Evolutionary conservation across 129 eudicot species (phyloP).

Genomic region (Artemisia argyi): DNA sequence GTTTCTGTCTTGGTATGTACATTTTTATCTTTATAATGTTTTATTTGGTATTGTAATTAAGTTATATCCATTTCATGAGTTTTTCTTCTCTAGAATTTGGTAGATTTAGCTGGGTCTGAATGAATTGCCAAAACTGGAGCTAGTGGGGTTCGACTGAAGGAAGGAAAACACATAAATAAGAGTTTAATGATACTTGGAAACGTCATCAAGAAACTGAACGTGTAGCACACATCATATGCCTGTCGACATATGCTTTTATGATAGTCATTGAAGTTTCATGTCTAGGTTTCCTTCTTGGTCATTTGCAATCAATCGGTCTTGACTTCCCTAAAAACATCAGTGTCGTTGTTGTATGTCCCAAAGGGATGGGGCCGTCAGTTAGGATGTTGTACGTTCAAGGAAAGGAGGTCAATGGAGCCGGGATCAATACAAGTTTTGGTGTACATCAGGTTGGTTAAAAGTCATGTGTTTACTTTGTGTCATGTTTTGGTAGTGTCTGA

Average conservation of each 20-base stretch:
- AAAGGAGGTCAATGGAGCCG: slow-evolving; percentile 63
- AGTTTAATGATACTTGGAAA: slow-evolving; percentile 98
- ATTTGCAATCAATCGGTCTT: slow-evolving; percentile 79
- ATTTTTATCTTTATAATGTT: slow-evolving; percentile 3
- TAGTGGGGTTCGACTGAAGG: slow-evolving; percentile 96
- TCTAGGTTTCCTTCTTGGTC: slow-evolving; percentile 97
- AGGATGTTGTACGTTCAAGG: slow-evolving; percentile 91
- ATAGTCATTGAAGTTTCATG: too few relatives aligned
- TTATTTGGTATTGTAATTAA: neutral
- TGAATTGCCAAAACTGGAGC: slow-evolving; percentile 98
- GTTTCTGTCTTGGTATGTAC: slow-evolving; percentile 92
- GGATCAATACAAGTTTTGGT: slow-evolving; percentile 58
- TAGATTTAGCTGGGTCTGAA: slow-evolving; percentile 99
- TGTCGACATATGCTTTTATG: too few relatives aligned
- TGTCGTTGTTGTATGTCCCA: slow-evolving; percentile 95
- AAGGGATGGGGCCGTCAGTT: slow-evolving; percentile 99
- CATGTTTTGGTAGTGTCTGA: neutral
- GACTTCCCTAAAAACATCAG: slow-evolving; percentile 92
- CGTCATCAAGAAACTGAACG: slow-evolving; percentile 93
- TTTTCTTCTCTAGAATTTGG: slow-evolving; percentile 61
- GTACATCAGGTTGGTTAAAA: slow-evolving; percentile 59
- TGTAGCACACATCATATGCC: too few relatives aligned
- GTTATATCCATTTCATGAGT: slow-evolving; percentile 14
- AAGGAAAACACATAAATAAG: slow-evolving; percentile 95
- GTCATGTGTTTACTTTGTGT: neutral